These are phyloP conservation scores for Pythium rhizo-oryzae DNA, from an alignment of 352 stramenopile genomes.

Conservation along the genomic window DNA sequence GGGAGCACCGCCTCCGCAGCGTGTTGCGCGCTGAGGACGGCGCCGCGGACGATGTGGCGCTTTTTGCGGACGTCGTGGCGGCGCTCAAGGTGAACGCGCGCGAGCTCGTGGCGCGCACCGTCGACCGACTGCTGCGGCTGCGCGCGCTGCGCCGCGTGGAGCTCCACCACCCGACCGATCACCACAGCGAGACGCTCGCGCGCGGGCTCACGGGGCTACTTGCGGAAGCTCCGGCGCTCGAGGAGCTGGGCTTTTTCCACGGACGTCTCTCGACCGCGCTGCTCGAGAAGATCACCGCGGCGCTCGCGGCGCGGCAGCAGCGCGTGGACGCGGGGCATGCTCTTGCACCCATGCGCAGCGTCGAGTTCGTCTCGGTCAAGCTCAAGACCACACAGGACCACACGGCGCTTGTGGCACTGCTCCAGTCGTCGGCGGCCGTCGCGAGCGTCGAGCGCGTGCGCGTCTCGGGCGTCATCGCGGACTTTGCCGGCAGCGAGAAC, in stretches of 20 bases:
- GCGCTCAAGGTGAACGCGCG: slow-evolving; percentile 65
- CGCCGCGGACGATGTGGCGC: slow-evolving; percentile 10
- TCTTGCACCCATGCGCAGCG: background rate
- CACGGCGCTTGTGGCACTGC: slow-evolving; percentile 39
- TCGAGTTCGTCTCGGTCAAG: slow-evolving; percentile 79
- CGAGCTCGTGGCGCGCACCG: slow-evolving; percentile 58
- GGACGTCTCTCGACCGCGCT: slow-evolving; percentile 58
- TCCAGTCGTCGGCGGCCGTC: slow-evolving; percentile 31
- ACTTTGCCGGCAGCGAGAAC: slow-evolving; percentile 46
- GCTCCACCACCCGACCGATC: slow-evolving; percentile 68
- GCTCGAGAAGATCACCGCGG: slow-evolving; percentile 41
- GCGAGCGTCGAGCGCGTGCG: slow-evolving; percentile 46
- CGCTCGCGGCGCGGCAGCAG: slow-evolving; percentile 25
- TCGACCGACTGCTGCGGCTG: slow-evolving; percentile 46
- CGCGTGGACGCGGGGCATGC: background rate
- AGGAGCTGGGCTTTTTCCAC: slow-evolving; percentile 72
- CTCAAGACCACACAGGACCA: slow-evolving; percentile 35
- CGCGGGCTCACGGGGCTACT: slow-evolving; percentile 40
- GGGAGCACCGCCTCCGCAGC: slow-evolving; percentile 27
- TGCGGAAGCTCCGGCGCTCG: slow-evolving; percentile 35
- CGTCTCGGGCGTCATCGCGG: slow-evolving; percentile 59
- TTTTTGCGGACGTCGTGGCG: slow-evolving; percentile 64
- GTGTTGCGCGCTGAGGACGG: slow-evolving; percentile 6
- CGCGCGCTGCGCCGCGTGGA: slow-evolving; percentile 53
- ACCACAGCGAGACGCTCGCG: slow-evolving; percentile 39